phyloP scores from a whole-genome alignment of 352 stramenopile species.

The Pythium rishiriense region DNA sequence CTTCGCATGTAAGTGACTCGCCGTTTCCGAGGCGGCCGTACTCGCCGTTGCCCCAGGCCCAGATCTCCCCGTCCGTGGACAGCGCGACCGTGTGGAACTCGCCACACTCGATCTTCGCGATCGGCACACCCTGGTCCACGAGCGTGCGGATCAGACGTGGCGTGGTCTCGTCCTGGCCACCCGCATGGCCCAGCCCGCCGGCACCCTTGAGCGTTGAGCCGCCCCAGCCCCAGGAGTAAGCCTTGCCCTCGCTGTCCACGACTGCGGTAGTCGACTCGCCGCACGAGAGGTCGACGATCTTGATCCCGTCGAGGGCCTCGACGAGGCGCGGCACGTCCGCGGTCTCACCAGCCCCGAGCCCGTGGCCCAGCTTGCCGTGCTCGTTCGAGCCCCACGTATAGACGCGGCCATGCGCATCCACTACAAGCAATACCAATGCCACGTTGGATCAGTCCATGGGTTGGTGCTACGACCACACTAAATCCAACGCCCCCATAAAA shows the following conservation, averaged over 20 bases:
- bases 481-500: neutral
- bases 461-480: neutral
- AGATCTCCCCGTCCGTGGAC: conserved; percentile 88
- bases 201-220: conserved; percentile 83
- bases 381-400: conserved; percentile 91
- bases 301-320: conserved; percentile 64
- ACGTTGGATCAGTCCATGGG: neutral
- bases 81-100: conserved; percentile 91
- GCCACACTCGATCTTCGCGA: conserved; percentile 71
- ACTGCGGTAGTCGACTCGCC: conserved; percentile 87
- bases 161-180: conserved; percentile 71
- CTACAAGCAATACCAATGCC: conserved; percentile 28
- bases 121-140: conserved; percentile 81
- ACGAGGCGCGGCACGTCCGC: conserved; percentile 58
- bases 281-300: conserved; percentile 84
- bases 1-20: conserved; percentile 76
- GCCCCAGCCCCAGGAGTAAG: conserved; percentile 92
- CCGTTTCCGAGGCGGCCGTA: conserved; percentile 91
- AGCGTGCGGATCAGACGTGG: conserved; percentile 68
- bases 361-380: conserved; percentile 81
- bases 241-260: conserved; percentile 81
- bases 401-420: conserved; percentile 67
- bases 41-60: conserved; percentile 91
- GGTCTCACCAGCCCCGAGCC: conserved; percentile 45
- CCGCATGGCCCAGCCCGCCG: conserved; percentile 70